Evolutionary conservation across 768 basidiomycete species (phyloP).

Genomic region (Boletus tylopilopsis): DNA sequence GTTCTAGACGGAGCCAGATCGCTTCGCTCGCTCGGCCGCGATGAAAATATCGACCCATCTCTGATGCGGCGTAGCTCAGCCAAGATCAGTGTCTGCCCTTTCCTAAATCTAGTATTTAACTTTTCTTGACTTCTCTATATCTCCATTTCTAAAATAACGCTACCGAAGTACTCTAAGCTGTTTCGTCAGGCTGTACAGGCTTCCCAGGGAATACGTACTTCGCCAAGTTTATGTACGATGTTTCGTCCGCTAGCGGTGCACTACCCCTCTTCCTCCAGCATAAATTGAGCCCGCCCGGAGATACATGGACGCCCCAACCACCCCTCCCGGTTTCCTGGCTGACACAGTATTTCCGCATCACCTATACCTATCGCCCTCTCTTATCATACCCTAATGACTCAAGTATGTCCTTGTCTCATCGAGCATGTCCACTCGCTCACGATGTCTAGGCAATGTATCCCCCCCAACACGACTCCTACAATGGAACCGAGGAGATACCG

Average conservation of each 20-base stretch:
- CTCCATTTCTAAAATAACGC: constrained; percentile 30
- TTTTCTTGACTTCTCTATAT: constrained; percentile 21
- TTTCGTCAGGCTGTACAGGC: constrained; percentile 31
- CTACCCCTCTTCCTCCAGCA: constrained; percentile 21
- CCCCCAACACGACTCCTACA: constrained; percentile 6
- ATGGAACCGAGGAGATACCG: constrained; percentile 19
- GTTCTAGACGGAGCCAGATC: constrained; percentile 13
- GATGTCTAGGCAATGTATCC: constrained; percentile 9
- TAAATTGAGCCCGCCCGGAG: constrained; percentile 27
- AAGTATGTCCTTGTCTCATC: constrained; percentile 11
- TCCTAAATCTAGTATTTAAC: constrained; percentile 26
- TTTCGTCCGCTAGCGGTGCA: constrained; percentile 23
- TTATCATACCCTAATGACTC: constrained; percentile 23
- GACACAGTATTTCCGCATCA: background rate
- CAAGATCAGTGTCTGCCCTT: constrained; percentile 12
- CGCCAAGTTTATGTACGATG: constrained; percentile 27
- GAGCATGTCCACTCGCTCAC: background rate
- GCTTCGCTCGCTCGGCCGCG: constrained; percentile 11
- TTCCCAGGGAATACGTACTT: constrained; percentile 32
- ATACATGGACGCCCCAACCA: constrained; percentile 2
- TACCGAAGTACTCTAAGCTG: constrained; percentile 21
- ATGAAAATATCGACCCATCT: constrained; percentile 9
- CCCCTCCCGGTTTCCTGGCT: constrained; percentile 9
- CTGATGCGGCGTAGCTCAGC: constrained; percentile 22
- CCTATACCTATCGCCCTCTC: constrained; percentile 1